A percentile compares a stretch with the other conserved stretches of the same genome.
Evolutionary conservation across 257 asterid genomes (phyloP).

Genomic region (Solanum megistacrolobum): DNA sequence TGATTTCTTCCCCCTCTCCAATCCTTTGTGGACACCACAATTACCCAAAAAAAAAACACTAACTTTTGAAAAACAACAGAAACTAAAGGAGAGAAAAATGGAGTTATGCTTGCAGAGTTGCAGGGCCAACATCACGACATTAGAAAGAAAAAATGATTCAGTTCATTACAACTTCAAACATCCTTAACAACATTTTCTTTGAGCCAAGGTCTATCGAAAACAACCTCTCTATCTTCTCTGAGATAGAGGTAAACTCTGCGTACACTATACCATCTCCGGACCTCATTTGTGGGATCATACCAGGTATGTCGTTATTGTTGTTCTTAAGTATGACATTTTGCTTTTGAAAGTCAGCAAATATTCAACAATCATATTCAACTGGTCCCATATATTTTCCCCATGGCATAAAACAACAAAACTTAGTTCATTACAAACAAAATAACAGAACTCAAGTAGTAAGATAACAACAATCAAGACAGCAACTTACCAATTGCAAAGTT

Average conservation of each 20-base stretch:
- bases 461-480: background rate
- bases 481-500: constrained; percentile 85
- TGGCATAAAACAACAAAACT: background rate
- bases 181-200: background rate
- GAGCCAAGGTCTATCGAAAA: background rate
- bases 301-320: background rate
- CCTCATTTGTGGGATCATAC: background rate
- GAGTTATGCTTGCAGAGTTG: background rate
- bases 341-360: background rate
- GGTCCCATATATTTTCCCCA: background rate
- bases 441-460: background rate
- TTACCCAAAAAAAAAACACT: background rate
- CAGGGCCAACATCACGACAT: background rate
- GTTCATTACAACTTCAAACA: background rate
- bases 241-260: background rate
- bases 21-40: background rate
- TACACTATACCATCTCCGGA: background rate
- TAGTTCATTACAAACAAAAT: background rate
- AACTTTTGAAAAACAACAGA: background rate
- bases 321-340: background rate
- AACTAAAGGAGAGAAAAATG: background rate
- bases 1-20: background rate
- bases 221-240: background rate
- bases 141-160: background rate
- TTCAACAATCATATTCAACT: background rate